phyloP scores from a whole-genome alignment of 2,329 filamentous ascomycete species.

The Cytospora schulzeri region DNA sequence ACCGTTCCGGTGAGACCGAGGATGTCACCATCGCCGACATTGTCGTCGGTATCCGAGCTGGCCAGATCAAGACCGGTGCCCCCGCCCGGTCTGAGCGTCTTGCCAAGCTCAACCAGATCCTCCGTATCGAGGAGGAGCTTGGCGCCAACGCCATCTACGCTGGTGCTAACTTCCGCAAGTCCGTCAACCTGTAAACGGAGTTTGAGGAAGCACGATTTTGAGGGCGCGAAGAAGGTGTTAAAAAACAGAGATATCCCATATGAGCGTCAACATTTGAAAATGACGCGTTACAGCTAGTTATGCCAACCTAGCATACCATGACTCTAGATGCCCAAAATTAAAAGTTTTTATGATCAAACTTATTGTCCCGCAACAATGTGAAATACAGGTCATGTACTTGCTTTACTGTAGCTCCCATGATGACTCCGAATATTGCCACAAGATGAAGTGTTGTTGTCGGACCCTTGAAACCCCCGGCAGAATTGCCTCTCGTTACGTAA shows the following conservation, averaged over 20 bases:
- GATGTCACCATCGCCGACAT: conserved; percentile 99
- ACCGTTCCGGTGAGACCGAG: conserved; percentile 98
- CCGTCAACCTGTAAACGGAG: conserved; percentile 78
- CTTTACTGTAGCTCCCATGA: too few relatives aligned
- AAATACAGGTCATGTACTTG: neutral
- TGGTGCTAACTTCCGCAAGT: conserved; percentile 86
- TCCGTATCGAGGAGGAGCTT: conserved; percentile 99
- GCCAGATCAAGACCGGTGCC: conserved; percentile 99
- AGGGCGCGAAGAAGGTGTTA: conserved; percentile 11
- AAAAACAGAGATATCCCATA: conserved; percentile 14
- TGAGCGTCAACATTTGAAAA: conserved; percentile 19
- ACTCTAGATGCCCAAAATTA: conserved; percentile 22
- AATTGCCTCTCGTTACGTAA: neutral
- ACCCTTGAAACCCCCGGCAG: neutral
- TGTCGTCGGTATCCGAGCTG: conserved; percentile 91
- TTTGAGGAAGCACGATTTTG: neutral
- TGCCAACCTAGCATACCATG: conserved; percentile 19
- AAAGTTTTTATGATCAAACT: conserved; percentile 23
- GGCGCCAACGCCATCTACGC: conserved; percentile 90
- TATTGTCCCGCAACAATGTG: neutral
- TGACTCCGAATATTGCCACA: neutral
- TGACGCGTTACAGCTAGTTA: conserved; percentile 21
- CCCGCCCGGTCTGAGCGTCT: conserved; percentile 96
- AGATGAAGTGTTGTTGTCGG: neutral
- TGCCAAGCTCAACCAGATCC: conserved; percentile 99